Percentiles rank a stretch among this genome's conserved stretches.
These are phyloP conservation scores for Endoconidiophora polonica DNA, from an alignment of 2,329 filamentous ascomycete genomes.

Conservation along the genomic window DNA sequence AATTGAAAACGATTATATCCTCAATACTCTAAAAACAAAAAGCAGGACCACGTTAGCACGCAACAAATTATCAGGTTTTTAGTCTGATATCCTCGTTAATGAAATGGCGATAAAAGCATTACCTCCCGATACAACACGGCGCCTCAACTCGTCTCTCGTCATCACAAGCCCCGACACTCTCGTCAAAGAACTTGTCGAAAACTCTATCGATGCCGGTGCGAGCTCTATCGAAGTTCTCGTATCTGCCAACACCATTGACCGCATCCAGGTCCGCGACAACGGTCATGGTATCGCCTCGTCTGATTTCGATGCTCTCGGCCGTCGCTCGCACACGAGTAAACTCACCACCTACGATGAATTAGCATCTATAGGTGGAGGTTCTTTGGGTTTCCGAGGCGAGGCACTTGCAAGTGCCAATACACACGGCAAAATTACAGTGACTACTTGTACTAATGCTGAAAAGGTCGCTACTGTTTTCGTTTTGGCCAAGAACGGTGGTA, in stretches of 20 bases:
- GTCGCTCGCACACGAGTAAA: slow-evolving; percentile 58
- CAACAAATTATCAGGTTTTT: no score
- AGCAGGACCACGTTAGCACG: no score
- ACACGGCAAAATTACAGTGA: slow-evolving; percentile 42
- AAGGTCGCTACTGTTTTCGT: slow-evolving; percentile 35
- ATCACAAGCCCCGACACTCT: slow-evolving; percentile 43
- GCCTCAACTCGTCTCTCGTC: slow-evolving; percentile 43
- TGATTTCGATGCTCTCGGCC: slow-evolving; percentile 47
- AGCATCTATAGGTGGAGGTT: slow-evolving; percentile 34
- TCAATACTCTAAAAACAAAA: background rate
- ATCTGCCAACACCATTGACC: slow-evolving; percentile 48
- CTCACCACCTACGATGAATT: slow-evolving; percentile 48
- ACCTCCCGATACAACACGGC: slow-evolving; percentile 31
- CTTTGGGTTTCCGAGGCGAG: slow-evolving; percentile 62
- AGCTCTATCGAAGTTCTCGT: slow-evolving; percentile 48
- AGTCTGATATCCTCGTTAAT: background rate
- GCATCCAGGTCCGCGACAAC: slow-evolving; percentile 55
- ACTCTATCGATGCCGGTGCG: slow-evolving; percentile 56
- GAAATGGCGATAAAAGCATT: slow-evolving; percentile 35
- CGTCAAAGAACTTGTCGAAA: slow-evolving; percentile 65
- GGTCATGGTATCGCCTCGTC: slow-evolving; percentile 50
- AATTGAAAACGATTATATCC: background rate
- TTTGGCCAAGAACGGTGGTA: slow-evolving; percentile 22
- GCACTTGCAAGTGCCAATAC: slow-evolving; percentile 50
- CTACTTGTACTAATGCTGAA: slow-evolving; percentile 46